Percentiles rank a stretch among this genome's conserved stretches.
These are phyloP conservation scores for Kingdonia uniflora DNA, from an alignment of 164 flowering plant genomes.

Conservation along the genomic window DNA sequence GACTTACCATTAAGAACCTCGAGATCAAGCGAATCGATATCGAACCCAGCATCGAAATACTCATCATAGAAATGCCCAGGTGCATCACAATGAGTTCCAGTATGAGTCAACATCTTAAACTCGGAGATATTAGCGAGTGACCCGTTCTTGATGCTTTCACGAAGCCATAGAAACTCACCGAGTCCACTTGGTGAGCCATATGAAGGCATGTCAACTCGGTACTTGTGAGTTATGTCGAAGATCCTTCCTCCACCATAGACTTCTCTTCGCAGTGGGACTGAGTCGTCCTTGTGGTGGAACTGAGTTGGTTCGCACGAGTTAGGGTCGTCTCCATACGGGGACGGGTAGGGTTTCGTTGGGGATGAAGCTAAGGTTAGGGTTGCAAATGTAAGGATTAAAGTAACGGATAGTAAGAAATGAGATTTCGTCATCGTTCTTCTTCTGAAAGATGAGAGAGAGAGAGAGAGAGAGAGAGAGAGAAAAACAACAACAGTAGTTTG, in stretches of 20 bases:
- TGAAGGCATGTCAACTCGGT: conserved; percentile 41
- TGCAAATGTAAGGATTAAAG: too few species aligned
- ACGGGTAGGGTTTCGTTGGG: conserved; percentile 17
- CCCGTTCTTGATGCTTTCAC: conserved; percentile 71
- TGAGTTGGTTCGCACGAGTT: conserved; percentile 5
- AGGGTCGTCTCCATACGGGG: conserved; percentile 13
- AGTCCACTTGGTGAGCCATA: conserved; percentile 37
- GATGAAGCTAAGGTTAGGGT: background rate
- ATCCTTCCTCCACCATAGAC: conserved; percentile 38
- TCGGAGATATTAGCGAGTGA: conserved; percentile 60
- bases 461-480: too few species aligned
- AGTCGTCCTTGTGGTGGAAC: conserved; percentile 5
- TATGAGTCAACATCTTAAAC: conserved; percentile 63
- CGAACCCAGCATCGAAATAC: conserved; percentile 82
- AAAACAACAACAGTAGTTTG: too few species aligned
- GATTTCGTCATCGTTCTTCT: too few species aligned
- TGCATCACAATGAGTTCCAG: conserved; percentile 94
- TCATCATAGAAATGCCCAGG: conserved; percentile 77
- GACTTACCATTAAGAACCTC: conserved; percentile 62
- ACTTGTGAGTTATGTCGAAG: conserved; percentile 61
- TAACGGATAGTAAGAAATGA: too few species aligned
- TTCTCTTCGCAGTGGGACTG: conserved; percentile 8
- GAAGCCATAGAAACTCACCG: conserved; percentile 63
- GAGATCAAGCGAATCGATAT: conserved; percentile 75
- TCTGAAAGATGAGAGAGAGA: too few species aligned